Conservation (phyloP, 768 basidiomycete genomes). For the Agaricus subrufescens region DNA sequence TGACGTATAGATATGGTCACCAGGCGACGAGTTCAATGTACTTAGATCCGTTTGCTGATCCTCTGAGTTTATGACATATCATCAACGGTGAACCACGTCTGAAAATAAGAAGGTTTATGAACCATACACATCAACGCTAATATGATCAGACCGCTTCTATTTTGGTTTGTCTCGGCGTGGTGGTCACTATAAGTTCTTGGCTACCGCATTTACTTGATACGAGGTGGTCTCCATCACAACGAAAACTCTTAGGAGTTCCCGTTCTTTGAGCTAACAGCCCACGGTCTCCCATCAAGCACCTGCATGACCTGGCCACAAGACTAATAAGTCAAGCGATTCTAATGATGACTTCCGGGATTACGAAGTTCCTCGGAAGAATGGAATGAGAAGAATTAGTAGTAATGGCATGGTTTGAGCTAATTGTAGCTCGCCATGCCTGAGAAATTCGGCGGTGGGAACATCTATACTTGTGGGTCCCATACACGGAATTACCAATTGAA, state of each 20-base stretch:
- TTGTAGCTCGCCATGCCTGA: background rate
- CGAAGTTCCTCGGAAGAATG: background rate
- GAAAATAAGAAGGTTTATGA: conserved; percentile 1
- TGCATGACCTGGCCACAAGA: background rate
- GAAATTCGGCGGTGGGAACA: background rate
- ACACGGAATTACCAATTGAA: conserved; percentile 1
- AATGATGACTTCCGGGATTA: background rate
- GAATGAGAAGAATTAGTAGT: background rate
- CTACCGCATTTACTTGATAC: background rate
- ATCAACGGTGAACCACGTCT: background rate
- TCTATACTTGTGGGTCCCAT: conserved; percentile 6
- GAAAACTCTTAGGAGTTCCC: background rate
- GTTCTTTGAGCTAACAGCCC: background rate
- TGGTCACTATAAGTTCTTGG: background rate
- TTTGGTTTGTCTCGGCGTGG: background rate
- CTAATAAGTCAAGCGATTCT: background rate
- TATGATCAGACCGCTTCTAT: conserved; percentile 6
- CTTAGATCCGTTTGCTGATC: conserved; percentile 1
- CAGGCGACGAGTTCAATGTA: background rate
- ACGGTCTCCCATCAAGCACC: background rate
- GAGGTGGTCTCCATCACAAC: background rate
- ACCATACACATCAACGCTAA: background rate
- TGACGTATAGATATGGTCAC: background rate
- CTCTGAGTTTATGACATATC: background rate
- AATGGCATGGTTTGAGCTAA: background rate